Evolutionary conservation across 352 stramenopile genomes (phyloP).

Genomic region (Globisporangium middletonii): DNA sequence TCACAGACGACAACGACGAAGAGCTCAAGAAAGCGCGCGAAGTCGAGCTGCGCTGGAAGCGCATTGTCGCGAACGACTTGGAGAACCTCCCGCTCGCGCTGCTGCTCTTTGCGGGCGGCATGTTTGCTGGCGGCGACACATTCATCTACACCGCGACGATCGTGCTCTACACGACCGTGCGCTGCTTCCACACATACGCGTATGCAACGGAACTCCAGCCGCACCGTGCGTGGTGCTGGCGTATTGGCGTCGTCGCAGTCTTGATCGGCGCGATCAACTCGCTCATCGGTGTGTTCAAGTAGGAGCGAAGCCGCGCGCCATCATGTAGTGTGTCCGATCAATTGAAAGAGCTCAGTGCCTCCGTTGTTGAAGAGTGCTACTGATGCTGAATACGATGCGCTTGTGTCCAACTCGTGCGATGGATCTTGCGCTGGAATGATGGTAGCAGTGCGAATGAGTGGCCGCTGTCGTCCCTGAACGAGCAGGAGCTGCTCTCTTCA

Average conservation of each 20-base stretch:
- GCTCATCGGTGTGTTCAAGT: conserved; percentile 11
- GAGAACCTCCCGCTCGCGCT: conserved; percentile 40
- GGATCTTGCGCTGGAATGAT: too few species aligned
- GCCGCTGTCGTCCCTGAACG: too few species aligned
- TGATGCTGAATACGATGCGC: too few species aligned
- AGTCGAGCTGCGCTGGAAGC: conserved; percentile 31
- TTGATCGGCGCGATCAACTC: conserved; percentile 26
- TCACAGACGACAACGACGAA: conserved; percentile 16
- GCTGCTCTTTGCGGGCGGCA: conserved; percentile 23
- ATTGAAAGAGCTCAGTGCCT: too few species aligned
- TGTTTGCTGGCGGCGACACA: conserved; percentile 26
- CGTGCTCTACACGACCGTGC: conserved; percentile 27
- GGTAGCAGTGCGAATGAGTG: too few species aligned
- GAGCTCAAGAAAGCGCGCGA: conserved; percentile 19
- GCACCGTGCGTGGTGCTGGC: conserved; percentile 30
- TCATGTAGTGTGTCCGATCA: too few species aligned
- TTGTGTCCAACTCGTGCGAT: too few species aligned
- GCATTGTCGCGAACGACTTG: conserved; percentile 42
- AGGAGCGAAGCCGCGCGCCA: too few species aligned
- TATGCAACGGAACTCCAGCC: conserved; percentile 44
- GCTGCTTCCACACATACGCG: conserved; percentile 33
- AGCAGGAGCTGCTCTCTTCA: neutral
- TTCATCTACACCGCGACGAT: conserved; percentile 21
- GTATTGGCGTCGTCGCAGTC: conserved; percentile 22
- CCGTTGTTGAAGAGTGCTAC: too few species aligned